Conservation (phyloP, 805 yeast species). For the Candida tallmaniae region DNA sequence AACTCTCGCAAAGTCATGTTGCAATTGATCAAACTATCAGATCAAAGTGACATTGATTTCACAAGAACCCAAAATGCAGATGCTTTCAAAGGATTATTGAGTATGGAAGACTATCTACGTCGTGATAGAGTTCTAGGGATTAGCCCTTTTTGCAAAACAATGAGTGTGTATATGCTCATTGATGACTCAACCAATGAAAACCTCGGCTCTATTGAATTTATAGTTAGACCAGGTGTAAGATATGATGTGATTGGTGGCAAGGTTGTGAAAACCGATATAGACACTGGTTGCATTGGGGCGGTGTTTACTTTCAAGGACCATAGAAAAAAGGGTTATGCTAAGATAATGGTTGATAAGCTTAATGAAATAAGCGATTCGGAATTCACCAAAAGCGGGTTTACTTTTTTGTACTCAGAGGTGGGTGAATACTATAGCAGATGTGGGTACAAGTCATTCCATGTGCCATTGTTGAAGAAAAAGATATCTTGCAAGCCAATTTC, state of each 20-base stretch:
- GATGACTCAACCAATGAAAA: slow-evolving; percentile 10
- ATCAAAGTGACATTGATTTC: slow-evolving; percentile 15
- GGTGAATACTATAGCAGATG: slow-evolving; percentile 37
- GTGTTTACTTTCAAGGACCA: slow-evolving; percentile 34
- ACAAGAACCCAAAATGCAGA: slow-evolving; percentile 31
- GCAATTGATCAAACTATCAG: slow-evolving; percentile 8
- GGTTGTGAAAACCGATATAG: slow-evolving; percentile 3
- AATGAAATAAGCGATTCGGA: slow-evolving; percentile 20
- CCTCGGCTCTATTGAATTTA: slow-evolving; percentile 32
- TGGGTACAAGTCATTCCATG: slow-evolving; percentile 30
- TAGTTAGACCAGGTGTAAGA: slow-evolving; percentile 27
- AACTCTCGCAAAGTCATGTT: not conserved
- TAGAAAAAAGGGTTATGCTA: slow-evolving; percentile 35
- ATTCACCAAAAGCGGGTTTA: slow-evolving; percentile 29
- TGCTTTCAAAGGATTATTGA: slow-evolving; percentile 34
- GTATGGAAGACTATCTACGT: slow-evolving; percentile 27
- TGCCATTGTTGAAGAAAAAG: slow-evolving; percentile 17
- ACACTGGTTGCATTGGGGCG: slow-evolving; percentile 38
- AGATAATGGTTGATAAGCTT: slow-evolving; percentile 35
- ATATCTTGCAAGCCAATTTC: not conserved
- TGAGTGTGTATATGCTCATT: slow-evolving; percentile 22
- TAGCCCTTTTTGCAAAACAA: slow-evolving; percentile 4
- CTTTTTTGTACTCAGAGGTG: slow-evolving; percentile 38
- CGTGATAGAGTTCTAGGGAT: slow-evolving; percentile 30
- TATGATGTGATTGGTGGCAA: slow-evolving; percentile 12